Evolutionary conservation across 108 stramenopile genomes (phyloP), one percentile per base, ranked within the genome.

Genomic region (Fistulifera pelliculosa): DNA sequence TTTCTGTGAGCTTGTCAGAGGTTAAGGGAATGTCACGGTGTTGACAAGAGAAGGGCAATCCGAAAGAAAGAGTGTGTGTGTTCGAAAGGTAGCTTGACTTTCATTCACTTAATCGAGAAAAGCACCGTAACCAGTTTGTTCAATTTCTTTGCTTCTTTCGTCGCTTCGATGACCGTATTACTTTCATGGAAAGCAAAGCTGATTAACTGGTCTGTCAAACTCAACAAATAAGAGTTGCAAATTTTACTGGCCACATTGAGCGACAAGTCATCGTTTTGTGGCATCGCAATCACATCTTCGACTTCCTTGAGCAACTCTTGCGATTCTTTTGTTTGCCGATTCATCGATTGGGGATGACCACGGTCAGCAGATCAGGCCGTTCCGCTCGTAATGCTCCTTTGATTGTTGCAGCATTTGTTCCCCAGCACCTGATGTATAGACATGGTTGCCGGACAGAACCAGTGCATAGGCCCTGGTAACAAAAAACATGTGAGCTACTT

Each of bases 151-250:
- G 94, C 94, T 61, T 95, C 94, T 55, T 75, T 69, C 0, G 79
- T 67, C 17, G 92, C 88, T 62, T 93, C 86, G 49, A 95, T 81
- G 53, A 95, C 92, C 26, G 92, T 95, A 15, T 56, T 79, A 41
- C 79, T 81, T 62, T 94, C 93, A 69, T 96, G 94, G 61, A 93
- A 96, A 0, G 94, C 94, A 72, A 96, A 94, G 48, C 78, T 79
- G 56, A 96, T 85, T 60, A 96, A 75, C 48, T 94, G 90, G 65
- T 96, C 91, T 26, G 90, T 87, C 70, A 75, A 77, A 51, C 77
- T 87, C 38, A 96, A 65, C 26, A 96, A 67, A 70, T 89, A 82
- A 23, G 79, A 82, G 70, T 96, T 96, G 70, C 94, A 96, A 35
- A 94, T 83, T 56, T 89, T 63, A 54, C 77, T 77, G 31, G 94